A percentile compares a stretch with the other conserved stretches of the same genome.
Evolutionary conservation across 768 basidiomycete species (phyloP).

Genomic region (Suillus variegatus): DNA sequence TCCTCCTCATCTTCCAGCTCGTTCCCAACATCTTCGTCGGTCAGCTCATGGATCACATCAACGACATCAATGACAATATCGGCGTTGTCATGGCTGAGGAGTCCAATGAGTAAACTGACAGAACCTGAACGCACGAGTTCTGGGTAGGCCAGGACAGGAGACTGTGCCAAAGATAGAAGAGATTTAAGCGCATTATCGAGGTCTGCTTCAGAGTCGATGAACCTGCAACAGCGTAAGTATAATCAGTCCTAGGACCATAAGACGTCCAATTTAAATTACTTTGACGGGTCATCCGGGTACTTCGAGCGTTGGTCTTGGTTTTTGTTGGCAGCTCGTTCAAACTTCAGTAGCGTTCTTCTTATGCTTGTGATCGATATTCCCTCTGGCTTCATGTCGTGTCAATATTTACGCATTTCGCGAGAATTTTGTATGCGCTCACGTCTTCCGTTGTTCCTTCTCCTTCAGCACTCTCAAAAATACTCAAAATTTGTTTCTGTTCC

Average conservation of each 20-base stretch:
- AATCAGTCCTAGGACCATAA: conserved; percentile 9
- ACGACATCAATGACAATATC: conserved; percentile 98
- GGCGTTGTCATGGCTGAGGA: conserved; percentile 93
- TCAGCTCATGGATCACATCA: conserved; percentile 89
- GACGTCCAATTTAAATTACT: conserved; percentile 45
- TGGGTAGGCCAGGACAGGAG: conserved; percentile 80
- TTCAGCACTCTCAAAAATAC: conserved; percentile 84
- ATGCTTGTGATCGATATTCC: conserved; percentile 70
- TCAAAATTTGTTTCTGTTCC: conserved; percentile 94
- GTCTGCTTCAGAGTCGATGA: conserved; percentile 98
- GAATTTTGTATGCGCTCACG: conserved; percentile 44
- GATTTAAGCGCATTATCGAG: conserved; percentile 86
- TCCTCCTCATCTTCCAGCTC: conserved; percentile 68
- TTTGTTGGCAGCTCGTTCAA: conserved; percentile 90
- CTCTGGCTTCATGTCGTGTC: conserved; percentile 47
- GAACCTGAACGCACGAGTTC: conserved; percentile 82
- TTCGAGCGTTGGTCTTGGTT: conserved; percentile 98
- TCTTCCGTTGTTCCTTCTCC: conserved; percentile 66
- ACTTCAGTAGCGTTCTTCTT: conserved; percentile 70
- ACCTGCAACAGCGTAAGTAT: conserved; percentile 49
- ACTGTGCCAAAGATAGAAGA: conserved; percentile 86
- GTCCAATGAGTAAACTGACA: conserved; percentile 69
- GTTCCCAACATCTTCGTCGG: conserved; percentile 93
- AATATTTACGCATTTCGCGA: conserved; percentile 2
- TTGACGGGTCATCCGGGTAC: conserved; percentile 88